Evolutionary conservation across 108 stramenopile genomes (phyloP).

Genomic region (Parietichytrium sp.): DNA sequence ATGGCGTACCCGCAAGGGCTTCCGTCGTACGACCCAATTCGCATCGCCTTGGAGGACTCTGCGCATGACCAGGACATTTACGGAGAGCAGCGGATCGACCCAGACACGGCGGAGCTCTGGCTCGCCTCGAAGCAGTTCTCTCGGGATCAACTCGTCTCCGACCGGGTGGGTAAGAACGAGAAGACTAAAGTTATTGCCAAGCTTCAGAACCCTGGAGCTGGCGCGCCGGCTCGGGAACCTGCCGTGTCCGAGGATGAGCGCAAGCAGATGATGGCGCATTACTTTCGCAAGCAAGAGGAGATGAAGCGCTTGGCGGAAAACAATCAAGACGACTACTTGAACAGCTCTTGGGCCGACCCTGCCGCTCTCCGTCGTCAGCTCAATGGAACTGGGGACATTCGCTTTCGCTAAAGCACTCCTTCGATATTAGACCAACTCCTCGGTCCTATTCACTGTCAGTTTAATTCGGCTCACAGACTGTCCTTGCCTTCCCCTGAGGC

Average conservation of each 20-base stretch:
- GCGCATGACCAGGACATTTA: slow-evolving; percentile 48
- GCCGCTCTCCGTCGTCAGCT: slow-evolving; percentile 65
- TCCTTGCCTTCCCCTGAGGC: too few species aligned
- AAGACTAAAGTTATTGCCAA: slow-evolving; percentile 80
- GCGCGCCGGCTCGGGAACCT: slow-evolving; percentile 77
- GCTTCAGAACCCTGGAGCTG: slow-evolving; percentile 67
- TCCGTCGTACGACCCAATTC: slow-evolving; percentile 71
- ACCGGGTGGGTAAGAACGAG: slow-evolving; percentile 77
- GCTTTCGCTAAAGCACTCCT: not conserved
- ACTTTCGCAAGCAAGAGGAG: slow-evolving; percentile 86
- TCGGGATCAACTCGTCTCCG: slow-evolving; percentile 49
- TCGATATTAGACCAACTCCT: too few species aligned
- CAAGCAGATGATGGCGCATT: slow-evolving; percentile 85
- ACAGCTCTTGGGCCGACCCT: slow-evolving; percentile 77
- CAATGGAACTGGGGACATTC: not conserved
- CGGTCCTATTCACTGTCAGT: too few species aligned
- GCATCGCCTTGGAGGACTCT: slow-evolving; percentile 61
- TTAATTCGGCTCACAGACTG: too few species aligned
- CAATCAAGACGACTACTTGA: slow-evolving; percentile 80
- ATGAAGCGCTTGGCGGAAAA: slow-evolving; percentile 52
- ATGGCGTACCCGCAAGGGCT: slow-evolving; percentile 78
- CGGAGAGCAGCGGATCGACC: slow-evolving; percentile 62
- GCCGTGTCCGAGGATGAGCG: slow-evolving; percentile 79
- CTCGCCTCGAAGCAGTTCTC: slow-evolving; percentile 74
- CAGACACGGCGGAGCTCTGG: slow-evolving; percentile 72